Conservation (phyloP, 148 eudicot genomes). For the Vaccinium vitisidaea region DNA sequence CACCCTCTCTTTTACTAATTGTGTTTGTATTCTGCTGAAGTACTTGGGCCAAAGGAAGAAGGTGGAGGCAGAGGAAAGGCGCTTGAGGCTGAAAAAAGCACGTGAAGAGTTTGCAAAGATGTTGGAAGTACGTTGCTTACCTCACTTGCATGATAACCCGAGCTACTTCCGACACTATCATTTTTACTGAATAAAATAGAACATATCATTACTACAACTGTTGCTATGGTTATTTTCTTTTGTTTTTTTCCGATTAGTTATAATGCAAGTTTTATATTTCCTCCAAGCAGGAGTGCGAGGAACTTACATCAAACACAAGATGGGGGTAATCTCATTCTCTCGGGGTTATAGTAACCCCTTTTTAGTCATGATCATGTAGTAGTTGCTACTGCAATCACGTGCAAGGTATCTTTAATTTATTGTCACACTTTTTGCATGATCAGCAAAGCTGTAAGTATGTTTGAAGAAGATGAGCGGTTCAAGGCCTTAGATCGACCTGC, state of each 20-base stretch:
- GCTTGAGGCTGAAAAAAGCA: constrained; percentile 85
- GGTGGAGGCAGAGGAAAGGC: constrained; percentile 93
- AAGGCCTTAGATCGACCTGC: constrained; percentile 82
- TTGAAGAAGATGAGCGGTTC: constrained; percentile 93
- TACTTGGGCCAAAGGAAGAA: constrained; percentile 94
- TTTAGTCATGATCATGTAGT: neutral
- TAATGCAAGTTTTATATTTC: constrained; percentile 1
- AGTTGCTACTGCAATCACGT: neutral
- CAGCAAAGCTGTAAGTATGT: constrained; percentile 86
- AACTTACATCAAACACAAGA: constrained; percentile 76
- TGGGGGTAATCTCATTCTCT: constrained; percentile 64
- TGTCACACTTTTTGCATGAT: constrained; percentile 20
- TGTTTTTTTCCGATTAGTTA: neutral
- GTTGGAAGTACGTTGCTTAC: constrained; percentile 73
- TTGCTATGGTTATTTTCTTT: neutral
- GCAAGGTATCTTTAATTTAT: constrained; percentile 19
- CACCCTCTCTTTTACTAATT: neutral
- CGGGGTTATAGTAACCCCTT: neutral
- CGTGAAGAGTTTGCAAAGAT: constrained; percentile 87
- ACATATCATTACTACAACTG: neutral
- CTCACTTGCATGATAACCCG: neutral
- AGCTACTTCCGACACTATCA: neutral
- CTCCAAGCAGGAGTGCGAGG: constrained; percentile 67
- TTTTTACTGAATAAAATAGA: neutral
- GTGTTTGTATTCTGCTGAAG: constrained; percentile 31